Evolutionary conservation across 2,329 filamentous ascomycete species (phyloP).

Genomic region (Monilinia fructigena): DNA sequence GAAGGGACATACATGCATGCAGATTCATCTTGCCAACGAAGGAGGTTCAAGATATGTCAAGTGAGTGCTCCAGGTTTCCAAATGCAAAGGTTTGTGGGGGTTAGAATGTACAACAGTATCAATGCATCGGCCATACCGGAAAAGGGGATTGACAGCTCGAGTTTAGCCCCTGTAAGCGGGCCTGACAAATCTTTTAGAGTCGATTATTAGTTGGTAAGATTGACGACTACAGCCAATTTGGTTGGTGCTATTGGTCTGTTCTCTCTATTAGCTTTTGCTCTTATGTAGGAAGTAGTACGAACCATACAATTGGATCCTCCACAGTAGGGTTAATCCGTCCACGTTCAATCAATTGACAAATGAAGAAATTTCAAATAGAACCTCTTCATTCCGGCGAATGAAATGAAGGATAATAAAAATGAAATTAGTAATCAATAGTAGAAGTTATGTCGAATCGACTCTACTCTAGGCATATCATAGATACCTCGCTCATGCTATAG

Average conservation of each 20-base stretch:
- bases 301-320: no score
- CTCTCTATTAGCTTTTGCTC: no score
- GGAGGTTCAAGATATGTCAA: neutral
- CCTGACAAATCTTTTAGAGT: neutral
- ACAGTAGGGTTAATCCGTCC: neutral
- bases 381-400: neutral
- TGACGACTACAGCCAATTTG: neutral
- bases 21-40: slow-evolving; percentile 1
- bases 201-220: no score
- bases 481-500: neutral
- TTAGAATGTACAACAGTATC: neutral
- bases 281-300: no score
- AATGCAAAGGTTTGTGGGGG: neutral
- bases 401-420: neutral
- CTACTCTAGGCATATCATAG: neutral
- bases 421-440: neutral
- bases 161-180: neutral
- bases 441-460: neutral
- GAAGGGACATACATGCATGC: neutral
- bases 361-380: neutral
- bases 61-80: neutral
- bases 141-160: neutral
- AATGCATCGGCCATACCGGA: neutral
- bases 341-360: neutral
- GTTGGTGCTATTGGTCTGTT: neutral